Evolutionary conservation across 1,139 yeast species (phyloP).

Genomic region (Kodamaea derodonti): DNA sequence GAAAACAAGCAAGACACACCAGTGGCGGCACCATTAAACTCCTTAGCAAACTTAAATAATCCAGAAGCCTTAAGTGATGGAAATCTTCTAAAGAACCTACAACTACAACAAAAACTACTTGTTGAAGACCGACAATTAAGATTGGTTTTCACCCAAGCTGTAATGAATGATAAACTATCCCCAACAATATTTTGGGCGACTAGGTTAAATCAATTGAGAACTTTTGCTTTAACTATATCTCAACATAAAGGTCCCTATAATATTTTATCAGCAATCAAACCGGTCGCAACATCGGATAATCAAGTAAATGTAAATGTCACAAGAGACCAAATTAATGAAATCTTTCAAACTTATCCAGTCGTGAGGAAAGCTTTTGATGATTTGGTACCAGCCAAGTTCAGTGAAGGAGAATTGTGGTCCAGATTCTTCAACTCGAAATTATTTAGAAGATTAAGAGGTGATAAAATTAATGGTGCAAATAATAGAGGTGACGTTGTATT

Average conservation of each 20-base stretch:
- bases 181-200: conserved; percentile 89
- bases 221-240: conserved; percentile 77
- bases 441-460: conserved; percentile 87
- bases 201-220: conserved; percentile 71
- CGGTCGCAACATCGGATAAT: conserved; percentile 85
- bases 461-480: conserved; percentile 61
- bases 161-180: conserved; percentile 71
- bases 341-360: conserved; percentile 89
- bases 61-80: conserved; percentile 34
- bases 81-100: conserved; percentile 59
- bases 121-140: conserved; percentile 68
- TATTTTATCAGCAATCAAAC: conserved; percentile 88
- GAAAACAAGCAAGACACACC: conserved; percentile 6
- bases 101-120: conserved; percentile 73
- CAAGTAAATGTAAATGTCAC: conserved; percentile 91
- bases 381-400: conserved; percentile 73
- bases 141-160: conserved; percentile 82
- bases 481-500: conserved; percentile 81
- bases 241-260: conserved; percentile 93
- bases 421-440: conserved; percentile 87
- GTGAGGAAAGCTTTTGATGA: conserved; percentile 89
- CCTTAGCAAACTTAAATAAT: conserved; percentile 5
- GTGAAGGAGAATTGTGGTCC: conserved; percentile 96
- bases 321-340: conserved; percentile 82
- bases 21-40: neutral